A percentile compares a stretch with the other conserved stretches of the same genome.
Evolutionary conservation across 225 moss, liverwort and hornwort species (phyloP).

Genomic region (Physcomitrium patens): DNA sequence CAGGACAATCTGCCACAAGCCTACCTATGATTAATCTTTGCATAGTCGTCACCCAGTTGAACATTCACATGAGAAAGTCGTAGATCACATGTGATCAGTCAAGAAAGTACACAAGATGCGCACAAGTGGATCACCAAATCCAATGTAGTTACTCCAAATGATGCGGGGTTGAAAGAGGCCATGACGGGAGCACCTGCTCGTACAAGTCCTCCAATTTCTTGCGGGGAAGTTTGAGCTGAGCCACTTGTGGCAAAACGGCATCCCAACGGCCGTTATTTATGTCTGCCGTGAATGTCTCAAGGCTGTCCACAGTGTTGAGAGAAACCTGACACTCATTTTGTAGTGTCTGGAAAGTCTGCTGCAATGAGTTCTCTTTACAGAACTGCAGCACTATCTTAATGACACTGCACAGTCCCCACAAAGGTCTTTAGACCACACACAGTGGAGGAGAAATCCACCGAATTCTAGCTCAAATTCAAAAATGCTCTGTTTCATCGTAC

Average conservation of each 20-base stretch:
- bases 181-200: constrained; percentile 71
- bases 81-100: neutral
- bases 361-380: constrained; percentile 98
- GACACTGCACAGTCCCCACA: constrained; percentile 67
- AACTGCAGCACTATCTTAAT: constrained; percentile 99
- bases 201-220: constrained; percentile 99
- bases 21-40: constrained; percentile 18
- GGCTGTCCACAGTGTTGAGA: constrained; percentile 96
- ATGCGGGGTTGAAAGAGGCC: neutral
- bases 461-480: neutral
- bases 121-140: neutral
- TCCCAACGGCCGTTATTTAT: constrained; percentile 99
- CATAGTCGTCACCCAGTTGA: neutral
- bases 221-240: constrained; percentile 98
- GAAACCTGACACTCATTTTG: constrained; percentile 99
- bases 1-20: constrained; percentile 77
- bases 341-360: constrained; percentile 99
- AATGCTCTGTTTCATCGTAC: neutral
- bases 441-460: neutral
- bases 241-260: constrained; percentile 96
- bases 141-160: neutral
- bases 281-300: constrained; percentile 91
- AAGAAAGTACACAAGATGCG: neutral
- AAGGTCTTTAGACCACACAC: constrained; percentile 25
- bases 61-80: neutral